Percentiles rank a stretch among this genome's conserved stretches.
phyloP scores from a whole-genome alignment of 345 rosid species.

The Sonneratia alba region DNA sequence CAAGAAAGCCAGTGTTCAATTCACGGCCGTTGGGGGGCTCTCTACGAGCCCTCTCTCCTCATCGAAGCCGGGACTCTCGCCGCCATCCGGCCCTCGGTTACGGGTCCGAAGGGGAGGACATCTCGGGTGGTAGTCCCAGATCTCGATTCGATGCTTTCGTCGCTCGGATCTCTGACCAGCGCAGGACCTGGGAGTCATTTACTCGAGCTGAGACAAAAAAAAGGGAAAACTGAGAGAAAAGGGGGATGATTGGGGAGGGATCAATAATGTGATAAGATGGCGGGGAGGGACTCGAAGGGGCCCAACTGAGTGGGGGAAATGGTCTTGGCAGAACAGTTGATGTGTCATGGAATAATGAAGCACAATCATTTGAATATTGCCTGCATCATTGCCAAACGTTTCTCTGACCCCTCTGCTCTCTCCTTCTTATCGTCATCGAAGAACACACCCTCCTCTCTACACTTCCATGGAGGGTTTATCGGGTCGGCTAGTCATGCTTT shows the following conservation, averaged over 20 bases:
- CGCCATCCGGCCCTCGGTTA: neutral
- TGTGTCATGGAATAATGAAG: slow-evolving; percentile 17
- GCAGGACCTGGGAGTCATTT: no score
- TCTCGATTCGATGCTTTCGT: no score
- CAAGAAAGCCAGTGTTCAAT: slow-evolving; percentile 13
- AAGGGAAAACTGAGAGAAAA: no score
- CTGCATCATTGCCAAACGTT: slow-evolving; percentile 11
- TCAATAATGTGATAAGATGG: neutral
- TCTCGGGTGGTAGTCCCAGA: no score
- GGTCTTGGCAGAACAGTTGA: slow-evolving; percentile 6
- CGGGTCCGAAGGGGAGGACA: neutral
- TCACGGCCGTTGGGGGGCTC: slow-evolving; percentile 13
- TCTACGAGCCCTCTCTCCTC: neutral
- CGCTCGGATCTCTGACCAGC: no score
- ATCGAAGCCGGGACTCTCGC: neutral
- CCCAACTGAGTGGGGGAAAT: slow-evolving; percentile 11
- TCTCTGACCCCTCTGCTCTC: neutral
- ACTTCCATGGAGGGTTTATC: no score
- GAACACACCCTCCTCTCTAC: no score
- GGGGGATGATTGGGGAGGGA: slow-evolving; percentile 24
- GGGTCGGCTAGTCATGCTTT: no score
- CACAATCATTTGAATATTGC: slow-evolving; percentile 15
- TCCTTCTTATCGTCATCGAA: no score
- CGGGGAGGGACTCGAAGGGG: slow-evolving; percentile 1
- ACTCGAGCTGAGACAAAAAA: neutral